phyloP scores from a whole-genome alignment of 768 basidiomycete genomes.

The Amanita inopinata region DNA sequence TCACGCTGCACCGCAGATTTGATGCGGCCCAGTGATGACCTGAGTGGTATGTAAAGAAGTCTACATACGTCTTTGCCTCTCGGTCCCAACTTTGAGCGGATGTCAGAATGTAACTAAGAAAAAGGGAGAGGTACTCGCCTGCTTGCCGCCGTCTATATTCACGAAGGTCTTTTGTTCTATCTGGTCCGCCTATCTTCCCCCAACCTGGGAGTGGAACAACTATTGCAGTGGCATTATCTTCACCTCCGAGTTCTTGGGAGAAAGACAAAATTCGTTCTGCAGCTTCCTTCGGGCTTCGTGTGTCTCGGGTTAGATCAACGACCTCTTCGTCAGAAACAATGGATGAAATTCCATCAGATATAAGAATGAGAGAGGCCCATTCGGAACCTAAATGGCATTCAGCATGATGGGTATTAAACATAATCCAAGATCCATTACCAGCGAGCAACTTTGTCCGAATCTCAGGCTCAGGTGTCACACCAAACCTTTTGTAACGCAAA shows the following conservation, averaged over 20 bases:
- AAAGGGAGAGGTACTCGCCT: conserved; percentile 25
- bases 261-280: conserved; percentile 78
- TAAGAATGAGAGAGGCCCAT: conserved; percentile 79
- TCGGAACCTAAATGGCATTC: conserved; percentile 44
- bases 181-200: conserved; percentile 72
- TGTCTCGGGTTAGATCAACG: conserved; percentile 74
- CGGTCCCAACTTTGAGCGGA: conserved; percentile 40
- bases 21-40: conserved; percentile 13
- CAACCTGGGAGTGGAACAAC: conserved; percentile 91
- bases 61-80: conserved; percentile 61
- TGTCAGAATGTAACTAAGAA: conserved; percentile 1
- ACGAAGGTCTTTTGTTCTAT: conserved; percentile 72
- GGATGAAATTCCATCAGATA: conserved; percentile 93
- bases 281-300: conserved; percentile 65
- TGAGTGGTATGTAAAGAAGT: conserved; percentile 9
- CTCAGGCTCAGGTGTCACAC: conserved; percentile 91
- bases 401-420: no score
- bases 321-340: conserved; percentile 92
- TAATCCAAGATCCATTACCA: conserved; percentile 34
- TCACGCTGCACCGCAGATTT: conserved; percentile 81
- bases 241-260: conserved; percentile 78
- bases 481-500: conserved; percentile 78
- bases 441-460: conserved; percentile 65
- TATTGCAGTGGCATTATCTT: conserved; percentile 88
- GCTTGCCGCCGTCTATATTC: conserved; percentile 69